Evolutionary conservation across 345 rosid genomes (phyloP), one percentile per base, ranked within the genome.

Genomic region (Eutrema heterophyllum): DNA sequence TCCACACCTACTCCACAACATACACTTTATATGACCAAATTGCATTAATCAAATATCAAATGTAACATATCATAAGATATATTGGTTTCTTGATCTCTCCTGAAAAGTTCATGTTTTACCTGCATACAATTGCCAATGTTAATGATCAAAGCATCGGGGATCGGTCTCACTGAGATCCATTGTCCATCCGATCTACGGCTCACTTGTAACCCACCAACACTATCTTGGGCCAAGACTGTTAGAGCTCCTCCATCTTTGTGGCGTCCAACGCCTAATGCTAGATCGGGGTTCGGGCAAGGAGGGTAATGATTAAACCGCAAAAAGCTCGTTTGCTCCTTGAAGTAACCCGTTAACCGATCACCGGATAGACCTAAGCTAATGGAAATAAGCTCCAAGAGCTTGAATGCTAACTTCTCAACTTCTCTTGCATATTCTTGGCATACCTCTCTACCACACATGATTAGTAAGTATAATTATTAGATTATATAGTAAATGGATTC

Each of bases 181-280:
- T 78, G 83, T 7, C 95, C 95, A 35, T 91, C 93, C 0, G 86
- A 85, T 81, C 87, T 88, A 56, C 87, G 80, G 63, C 79, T 77
- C 8, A 94, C 84, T 81, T 94, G 84, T 9, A 94, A 78, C 5
- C 98, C 98, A 39, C 95, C 96, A 7, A 94, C 96, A 7, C 81
- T 76, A 70, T 94, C 98, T 63, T 94, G 97, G 26, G 88, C 82
- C 30, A 91, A 82, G 11, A 91, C 80, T 0, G 97, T 91, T 27
- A 91, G 62, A 64, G 93, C 93, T 38, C 90, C 89, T 1, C 81
- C 86, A 44, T 94, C 98, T 77, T 88, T 88, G 85, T 94, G 98
- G 2, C 85, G 81, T 12, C 98, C 97, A 7, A 89, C 90, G 3
- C 98, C 98, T 12, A 91, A 88, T 49, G 97, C 95, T 62, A 94